These are phyloP conservation scores for Vairimorpha apis DNA, from an alignment of 371 early-diverging fungal genomes.

Conservation along the genomic window DNA sequence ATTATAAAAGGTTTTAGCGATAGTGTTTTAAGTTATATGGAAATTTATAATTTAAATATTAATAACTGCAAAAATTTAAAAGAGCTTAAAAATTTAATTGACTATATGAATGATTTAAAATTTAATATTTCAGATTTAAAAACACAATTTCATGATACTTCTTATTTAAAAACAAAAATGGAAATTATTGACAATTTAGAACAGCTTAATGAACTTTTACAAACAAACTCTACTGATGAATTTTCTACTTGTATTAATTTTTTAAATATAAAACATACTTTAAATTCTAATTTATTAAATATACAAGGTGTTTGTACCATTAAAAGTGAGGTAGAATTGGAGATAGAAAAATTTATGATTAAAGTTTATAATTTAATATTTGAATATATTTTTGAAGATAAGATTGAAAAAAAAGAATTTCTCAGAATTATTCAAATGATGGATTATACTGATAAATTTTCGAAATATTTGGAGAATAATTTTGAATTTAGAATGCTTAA, in stretches of 20 bases:
- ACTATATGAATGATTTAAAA: slow-evolving; percentile 1
- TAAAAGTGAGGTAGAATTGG: slow-evolving; percentile 8
- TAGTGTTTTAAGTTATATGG: slow-evolving; percentile 49
- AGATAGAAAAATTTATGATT: slow-evolving; percentile 14
- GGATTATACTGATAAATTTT: slow-evolving; percentile 13
- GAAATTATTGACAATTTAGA: slow-evolving; percentile 36
- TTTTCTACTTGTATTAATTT: not conserved
- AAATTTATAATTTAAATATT: slow-evolving; percentile 35
- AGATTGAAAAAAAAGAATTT: slow-evolving; percentile 34
- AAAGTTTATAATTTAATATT: slow-evolving; percentile 15
- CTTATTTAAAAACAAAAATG: slow-evolving; percentile 30
- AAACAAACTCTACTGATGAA: not conserved
- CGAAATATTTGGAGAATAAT: slow-evolving; percentile 32
- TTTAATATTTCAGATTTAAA: slow-evolving; percentile 35
- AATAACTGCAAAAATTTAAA: slow-evolving; percentile 8
- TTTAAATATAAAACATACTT: slow-evolving; percentile 14
- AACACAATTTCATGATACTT: slow-evolving; percentile 12
- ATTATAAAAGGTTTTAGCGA: slow-evolving; percentile 58
- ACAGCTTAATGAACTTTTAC: slow-evolving; percentile 1
- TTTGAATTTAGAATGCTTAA: no score
- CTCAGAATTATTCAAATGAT: slow-evolving; percentile 30
- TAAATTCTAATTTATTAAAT: slow-evolving; percentile 19
- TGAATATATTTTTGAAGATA: slow-evolving; percentile 37
- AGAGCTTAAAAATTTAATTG: not conserved
- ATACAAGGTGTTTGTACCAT: slow-evolving; percentile 25